Evolutionary conservation across 2,329 filamentous ascomycete genomes (phyloP).

Genomic region (Ophiostoma quercus): DNA sequence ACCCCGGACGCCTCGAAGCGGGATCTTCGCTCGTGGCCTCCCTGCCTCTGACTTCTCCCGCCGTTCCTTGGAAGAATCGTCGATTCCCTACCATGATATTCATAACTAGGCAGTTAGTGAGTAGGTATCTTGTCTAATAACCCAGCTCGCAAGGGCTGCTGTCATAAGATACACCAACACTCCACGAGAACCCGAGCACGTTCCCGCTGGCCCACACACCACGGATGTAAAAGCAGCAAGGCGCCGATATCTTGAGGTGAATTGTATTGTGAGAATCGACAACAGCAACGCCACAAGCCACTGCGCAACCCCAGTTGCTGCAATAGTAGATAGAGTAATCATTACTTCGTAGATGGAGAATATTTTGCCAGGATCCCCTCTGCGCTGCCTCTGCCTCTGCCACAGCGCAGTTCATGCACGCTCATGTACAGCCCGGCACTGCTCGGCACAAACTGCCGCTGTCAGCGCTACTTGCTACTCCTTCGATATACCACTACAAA

Average conservation of each 20-base stretch:
- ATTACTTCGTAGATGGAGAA: too few species aligned
- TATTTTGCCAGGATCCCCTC: not conserved
- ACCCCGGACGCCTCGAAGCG: not conserved
- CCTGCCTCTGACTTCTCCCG: not conserved
- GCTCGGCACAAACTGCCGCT: conserved; percentile 12
- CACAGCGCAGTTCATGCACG: conserved; percentile 1
- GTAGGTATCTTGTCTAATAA: not conserved
- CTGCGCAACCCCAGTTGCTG: not conserved
- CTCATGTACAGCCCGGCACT: not conserved
- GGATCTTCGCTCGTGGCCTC: conserved; percentile 12
- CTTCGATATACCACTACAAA: not conserved
- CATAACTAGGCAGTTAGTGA: not conserved
- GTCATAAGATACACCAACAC: too few species aligned
- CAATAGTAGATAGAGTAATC: too few species aligned
- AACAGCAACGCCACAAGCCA: not conserved
- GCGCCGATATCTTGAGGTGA: not conserved
- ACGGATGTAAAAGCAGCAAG: not conserved
- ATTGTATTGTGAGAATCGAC: not conserved
- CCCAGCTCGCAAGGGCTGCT: not conserved
- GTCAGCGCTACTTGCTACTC: not conserved
- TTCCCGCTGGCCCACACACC: not conserved
- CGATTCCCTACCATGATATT: conserved; percentile 4
- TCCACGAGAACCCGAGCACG: not conserved
- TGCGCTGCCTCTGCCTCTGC: not conserved
- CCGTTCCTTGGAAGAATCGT: conserved; percentile 3